Evolutionary conservation across 1,139 yeast genomes (phyloP).

Genomic region (Debaryomyces singareniensis): DNA sequence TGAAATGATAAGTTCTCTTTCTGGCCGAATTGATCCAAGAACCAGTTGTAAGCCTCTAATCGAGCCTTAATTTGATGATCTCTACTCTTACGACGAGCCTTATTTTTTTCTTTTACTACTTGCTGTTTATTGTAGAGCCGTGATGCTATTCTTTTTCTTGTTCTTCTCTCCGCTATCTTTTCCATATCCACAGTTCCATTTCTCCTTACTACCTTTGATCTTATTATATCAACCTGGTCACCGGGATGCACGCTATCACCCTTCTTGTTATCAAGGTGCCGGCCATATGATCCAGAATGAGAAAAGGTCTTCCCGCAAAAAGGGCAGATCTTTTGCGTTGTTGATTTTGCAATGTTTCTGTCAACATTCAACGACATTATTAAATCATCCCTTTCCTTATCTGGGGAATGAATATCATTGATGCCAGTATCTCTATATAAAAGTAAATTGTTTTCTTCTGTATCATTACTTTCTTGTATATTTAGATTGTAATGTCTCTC

Average conservation of each 20-base stretch:
- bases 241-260: conserved; percentile 15
- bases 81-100: conserved; percentile 13
- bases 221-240: conserved; percentile 9
- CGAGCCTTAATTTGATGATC: conserved; percentile 16
- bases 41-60: conserved; percentile 7
- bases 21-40: background rate
- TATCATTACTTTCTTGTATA: background rate
- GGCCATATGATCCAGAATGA: conserved; percentile 12
- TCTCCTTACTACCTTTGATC: conserved; percentile 9
- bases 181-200: conserved; percentile 6
- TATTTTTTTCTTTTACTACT: conserved; percentile 12
- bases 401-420: no score
- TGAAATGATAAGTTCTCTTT: background rate
- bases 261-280: conserved; percentile 15
- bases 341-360: no score
- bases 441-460: no score
- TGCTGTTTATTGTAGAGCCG: conserved; percentile 8
- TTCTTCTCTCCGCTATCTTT: conserved; percentile 1
- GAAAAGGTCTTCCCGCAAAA: conserved; percentile 13
- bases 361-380: no score
- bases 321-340: conserved; percentile 9
- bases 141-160: conserved; percentile 2
- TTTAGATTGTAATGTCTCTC: background rate
- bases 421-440: no score
- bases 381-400: no score